These are phyloP conservation scores for Fusarium brachygibbosum DNA, from an alignment of 2,329 filamentous ascomycete species.

Conservation along the genomic window DNA sequence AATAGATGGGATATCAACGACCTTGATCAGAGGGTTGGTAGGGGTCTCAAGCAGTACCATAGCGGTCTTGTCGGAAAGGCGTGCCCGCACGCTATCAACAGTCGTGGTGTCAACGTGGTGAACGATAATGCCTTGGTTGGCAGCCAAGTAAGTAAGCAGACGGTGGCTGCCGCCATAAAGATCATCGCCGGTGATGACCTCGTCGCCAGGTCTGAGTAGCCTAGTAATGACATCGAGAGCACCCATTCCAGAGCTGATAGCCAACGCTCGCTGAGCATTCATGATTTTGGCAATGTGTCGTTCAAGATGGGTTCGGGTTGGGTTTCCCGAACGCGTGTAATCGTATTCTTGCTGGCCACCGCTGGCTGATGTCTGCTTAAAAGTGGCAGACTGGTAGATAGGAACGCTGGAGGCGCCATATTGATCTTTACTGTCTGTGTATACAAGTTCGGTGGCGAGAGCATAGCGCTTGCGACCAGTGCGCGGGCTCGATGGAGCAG, in stretches of 20 bases:
- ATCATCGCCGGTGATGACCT: slow-evolving; percentile 97
- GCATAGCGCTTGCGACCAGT: slow-evolving; percentile 87
- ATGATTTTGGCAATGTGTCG: slow-evolving; percentile 99
- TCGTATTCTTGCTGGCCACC: slow-evolving; percentile 92
- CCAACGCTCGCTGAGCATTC: slow-evolving; percentile 90
- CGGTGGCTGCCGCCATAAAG: slow-evolving; percentile 96
- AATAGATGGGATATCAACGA: slow-evolving; percentile 90
- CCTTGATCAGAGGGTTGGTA: slow-evolving; percentile 98
- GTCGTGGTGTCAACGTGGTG: slow-evolving; percentile 96
- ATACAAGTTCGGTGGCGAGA: slow-evolving; percentile 95
- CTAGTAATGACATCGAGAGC: slow-evolving; percentile 96
- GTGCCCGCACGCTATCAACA: slow-evolving; percentile 75
- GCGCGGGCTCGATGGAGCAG: slow-evolving; percentile 90
- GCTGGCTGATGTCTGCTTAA: slow-evolving; percentile 88
- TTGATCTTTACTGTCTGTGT: slow-evolving; percentile 95
- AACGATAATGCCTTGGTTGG: slow-evolving; percentile 90
- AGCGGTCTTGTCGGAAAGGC: slow-evolving; percentile 83
- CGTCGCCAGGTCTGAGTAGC: slow-evolving; percentile 89
- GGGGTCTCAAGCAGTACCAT: slow-evolving; percentile 98
- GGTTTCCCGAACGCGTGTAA: slow-evolving; percentile 98
- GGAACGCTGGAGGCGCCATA: slow-evolving; percentile 97
- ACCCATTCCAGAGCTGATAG: slow-evolving; percentile 97
- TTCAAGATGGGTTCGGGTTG: slow-evolving; percentile 95
- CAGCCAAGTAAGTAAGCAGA: slow-evolving; percentile 89
- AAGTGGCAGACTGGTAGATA: slow-evolving; percentile 98